phyloP scores from a whole-genome alignment of 345 rosid species.

The Murraya koenigii region DNA sequence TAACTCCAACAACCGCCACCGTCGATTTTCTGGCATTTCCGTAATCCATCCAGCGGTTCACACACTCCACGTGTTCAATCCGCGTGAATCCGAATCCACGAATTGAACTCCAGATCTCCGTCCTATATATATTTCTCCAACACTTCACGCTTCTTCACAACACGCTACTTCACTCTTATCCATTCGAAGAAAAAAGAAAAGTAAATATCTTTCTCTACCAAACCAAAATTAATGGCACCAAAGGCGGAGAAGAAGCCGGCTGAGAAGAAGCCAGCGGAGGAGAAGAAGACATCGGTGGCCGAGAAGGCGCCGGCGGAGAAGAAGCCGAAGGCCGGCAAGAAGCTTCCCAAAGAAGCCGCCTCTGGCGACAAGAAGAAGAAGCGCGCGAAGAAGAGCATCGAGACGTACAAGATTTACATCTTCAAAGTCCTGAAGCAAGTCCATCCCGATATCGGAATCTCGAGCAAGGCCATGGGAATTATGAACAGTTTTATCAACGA shows the following conservation, averaged over 20 bases:
- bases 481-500: slow-evolving; percentile 41
- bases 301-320: slow-evolving; percentile 56
- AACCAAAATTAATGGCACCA: slow-evolving; percentile 38
- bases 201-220: not conserved
- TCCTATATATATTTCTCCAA: slow-evolving; percentile 14
- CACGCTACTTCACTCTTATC: not conserved
- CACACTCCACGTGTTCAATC: slow-evolving; percentile 27
- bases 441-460: slow-evolving; percentile 48
- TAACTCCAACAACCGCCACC: slow-evolving; percentile 7
- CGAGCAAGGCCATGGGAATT: slow-evolving; percentile 39
- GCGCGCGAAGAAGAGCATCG: slow-evolving; percentile 43
- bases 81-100: slow-evolving; percentile 14
- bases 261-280: slow-evolving; percentile 44
- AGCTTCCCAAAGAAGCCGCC: slow-evolving; percentile 39
- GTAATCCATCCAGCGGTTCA: slow-evolving; percentile 16
- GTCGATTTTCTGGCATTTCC: not conserved
- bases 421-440: slow-evolving; percentile 58
- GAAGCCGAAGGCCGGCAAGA: slow-evolving; percentile 57
- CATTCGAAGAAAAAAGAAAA: no score
- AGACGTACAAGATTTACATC: slow-evolving; percentile 65
- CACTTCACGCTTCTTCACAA: fast-evolving
- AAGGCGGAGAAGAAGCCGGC: slow-evolving; percentile 43
- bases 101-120: not conserved
- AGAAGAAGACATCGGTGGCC: slow-evolving; percentile 35
- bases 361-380: slow-evolving; percentile 49